Percentiles rank a stretch among this genome's conserved stretches.
phyloP scores from a whole-genome alignment of 208 protist genomes.

The Leishmania tropica region DNA sequence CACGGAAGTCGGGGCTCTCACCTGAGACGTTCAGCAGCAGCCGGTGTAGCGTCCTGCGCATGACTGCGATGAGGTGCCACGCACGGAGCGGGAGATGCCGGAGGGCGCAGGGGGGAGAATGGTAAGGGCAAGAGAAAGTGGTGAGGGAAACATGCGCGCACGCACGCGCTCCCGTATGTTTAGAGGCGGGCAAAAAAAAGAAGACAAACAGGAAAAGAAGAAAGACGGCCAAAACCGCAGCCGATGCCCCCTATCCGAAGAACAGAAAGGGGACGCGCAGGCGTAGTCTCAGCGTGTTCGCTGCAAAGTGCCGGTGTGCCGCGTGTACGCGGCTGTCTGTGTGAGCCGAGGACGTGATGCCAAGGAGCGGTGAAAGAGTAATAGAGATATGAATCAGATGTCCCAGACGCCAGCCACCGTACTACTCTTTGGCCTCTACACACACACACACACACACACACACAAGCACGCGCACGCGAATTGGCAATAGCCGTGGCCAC shows the following conservation, averaged over 20 bases:
- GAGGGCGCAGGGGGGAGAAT: neutral
- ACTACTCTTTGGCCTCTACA: neutral
- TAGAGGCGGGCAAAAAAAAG: neutral
- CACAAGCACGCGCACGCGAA: neutral
- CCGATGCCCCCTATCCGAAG: no score
- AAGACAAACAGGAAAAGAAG: neutral
- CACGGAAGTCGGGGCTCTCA: conserved; percentile 84
- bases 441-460: neutral
- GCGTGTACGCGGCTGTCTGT: neutral
- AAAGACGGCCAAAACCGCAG: neutral
- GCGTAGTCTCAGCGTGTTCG: neutral
- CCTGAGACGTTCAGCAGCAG: conserved; percentile 73
- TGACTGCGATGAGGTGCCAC: conserved; percentile 12
- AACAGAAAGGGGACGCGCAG: neutral
- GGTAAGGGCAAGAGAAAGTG: neutral
- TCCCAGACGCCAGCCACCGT: neutral
- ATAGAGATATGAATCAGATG: neutral
- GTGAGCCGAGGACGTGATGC: neutral
- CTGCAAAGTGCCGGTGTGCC: neutral
- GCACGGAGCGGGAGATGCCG: neutral
- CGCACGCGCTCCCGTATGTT: neutral
- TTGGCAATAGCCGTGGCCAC: neutral
- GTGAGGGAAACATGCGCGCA: neutral
- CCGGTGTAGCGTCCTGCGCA: conserved; percentile 40
- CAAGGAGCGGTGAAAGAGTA: neutral